Conservation (phyloP, 2,329 filamentous ascomycete genomes). For the Colletotrichum tanaceti region DNA sequence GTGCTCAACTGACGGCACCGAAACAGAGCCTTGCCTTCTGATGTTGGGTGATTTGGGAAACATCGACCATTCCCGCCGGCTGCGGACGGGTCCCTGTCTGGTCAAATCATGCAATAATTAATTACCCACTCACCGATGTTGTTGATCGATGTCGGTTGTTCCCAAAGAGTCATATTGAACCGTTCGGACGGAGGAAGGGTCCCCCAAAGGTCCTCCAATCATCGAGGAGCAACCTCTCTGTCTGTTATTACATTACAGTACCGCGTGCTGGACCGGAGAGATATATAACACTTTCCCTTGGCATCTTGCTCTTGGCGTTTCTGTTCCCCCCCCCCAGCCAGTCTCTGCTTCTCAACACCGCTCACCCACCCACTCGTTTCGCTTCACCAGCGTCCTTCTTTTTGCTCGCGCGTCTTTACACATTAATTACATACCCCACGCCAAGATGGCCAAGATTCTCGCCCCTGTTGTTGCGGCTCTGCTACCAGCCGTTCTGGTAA, state of each 20-base stretch:
- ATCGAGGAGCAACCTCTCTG: conserved; percentile 1
- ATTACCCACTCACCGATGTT: conserved; percentile 17
- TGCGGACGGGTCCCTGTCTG: neutral
- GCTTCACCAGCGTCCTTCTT: neutral
- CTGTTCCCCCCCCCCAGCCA: neutral
- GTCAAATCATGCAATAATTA: neutral
- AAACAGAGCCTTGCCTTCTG: conserved; percentile 18
- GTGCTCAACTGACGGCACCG: neutral
- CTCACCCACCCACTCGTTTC: conserved; percentile 26
- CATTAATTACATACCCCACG: too few species aligned
- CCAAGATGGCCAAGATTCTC: conserved; percentile 33
- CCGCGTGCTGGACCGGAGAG: conserved; percentile 15
- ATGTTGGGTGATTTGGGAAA: neutral
- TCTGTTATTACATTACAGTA: conserved; percentile 7
- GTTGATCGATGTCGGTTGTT: conserved; percentile 25
- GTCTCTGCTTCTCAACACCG: conserved; percentile 16
- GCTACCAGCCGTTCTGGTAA: conserved; percentile 26
- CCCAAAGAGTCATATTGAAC: conserved; percentile 19
- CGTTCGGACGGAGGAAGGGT: conserved; percentile 31
- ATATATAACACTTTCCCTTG: conserved; percentile 35
- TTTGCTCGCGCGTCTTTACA: too few species aligned
- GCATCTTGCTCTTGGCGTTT: conserved; percentile 14
- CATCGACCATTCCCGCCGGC: neutral
- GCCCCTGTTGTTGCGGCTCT: conserved; percentile 30
- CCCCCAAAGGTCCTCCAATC: conserved; percentile 24